A percentile compares a stretch with the other conserved stretches of the same genome.
phyloP scores from a whole-genome alignment of 192 early-diverging fungal species.

The Coemansia sp. region DNA sequence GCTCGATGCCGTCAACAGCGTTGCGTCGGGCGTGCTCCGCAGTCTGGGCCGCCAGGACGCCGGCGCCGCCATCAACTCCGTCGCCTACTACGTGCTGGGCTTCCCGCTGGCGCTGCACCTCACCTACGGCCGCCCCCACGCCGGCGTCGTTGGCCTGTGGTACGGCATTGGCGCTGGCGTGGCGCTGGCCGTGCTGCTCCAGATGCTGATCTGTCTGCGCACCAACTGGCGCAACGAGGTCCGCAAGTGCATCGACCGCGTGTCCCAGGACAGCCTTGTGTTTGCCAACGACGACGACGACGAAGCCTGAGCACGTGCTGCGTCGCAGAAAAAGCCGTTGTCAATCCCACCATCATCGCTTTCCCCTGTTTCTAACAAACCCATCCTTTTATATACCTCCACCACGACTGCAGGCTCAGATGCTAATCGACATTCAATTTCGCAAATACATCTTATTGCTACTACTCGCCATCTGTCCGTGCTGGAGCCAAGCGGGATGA shows the following conservation, averaged over 20 bases:
- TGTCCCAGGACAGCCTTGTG: slow-evolving; percentile 31
- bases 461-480: neutral
- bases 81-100: slow-evolving; percentile 59
- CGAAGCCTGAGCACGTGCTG: too few relatives aligned
- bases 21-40: slow-evolving; percentile 61
- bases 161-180: slow-evolving; percentile 47
- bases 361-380: too few relatives aligned
- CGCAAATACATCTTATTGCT: too few relatives aligned
- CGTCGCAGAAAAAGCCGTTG: too few relatives aligned
- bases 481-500: slow-evolving; percentile 13
- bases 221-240: slow-evolving; percentile 42
- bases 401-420: too few relatives aligned
- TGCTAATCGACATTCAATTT: too few relatives aligned
- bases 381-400: too few relatives aligned
- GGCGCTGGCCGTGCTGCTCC: slow-evolving; percentile 29
- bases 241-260: slow-evolving; percentile 33
- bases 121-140: slow-evolving; percentile 46
- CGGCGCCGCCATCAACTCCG: slow-evolving; percentile 58
- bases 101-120: slow-evolving; percentile 59
- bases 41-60: slow-evolving; percentile 56
- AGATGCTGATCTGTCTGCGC: slow-evolving; percentile 32
- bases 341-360: too few relatives aligned
- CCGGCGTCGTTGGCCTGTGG: slow-evolving; percentile 55
- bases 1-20: slow-evolving; percentile 61
- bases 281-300: too few relatives aligned